A percentile compares a stretch with the other conserved stretches of the same genome.
phyloP scores from a whole-genome alignment of 495 filamentous ascomycete genomes.

The Hypoxylon trugodes region DNA sequence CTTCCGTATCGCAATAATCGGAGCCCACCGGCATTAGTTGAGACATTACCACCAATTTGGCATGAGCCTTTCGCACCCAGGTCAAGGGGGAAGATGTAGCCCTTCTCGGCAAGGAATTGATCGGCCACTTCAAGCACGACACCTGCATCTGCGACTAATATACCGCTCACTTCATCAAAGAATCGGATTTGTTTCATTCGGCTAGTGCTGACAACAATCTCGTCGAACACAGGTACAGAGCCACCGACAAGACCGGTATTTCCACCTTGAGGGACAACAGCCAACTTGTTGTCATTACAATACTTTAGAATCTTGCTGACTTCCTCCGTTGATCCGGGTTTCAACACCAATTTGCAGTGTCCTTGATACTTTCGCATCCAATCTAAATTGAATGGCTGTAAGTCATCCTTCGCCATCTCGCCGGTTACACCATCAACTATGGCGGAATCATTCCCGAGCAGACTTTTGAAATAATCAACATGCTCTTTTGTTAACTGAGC shows the following conservation, averaged over 20 bases:
- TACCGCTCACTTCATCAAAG: conserved; percentile 92
- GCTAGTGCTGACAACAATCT: conserved; percentile 90
- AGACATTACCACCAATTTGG: conserved; percentile 97
- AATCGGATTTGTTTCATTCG: conserved; percentile 89
- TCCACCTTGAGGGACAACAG: conserved; percentile 97
- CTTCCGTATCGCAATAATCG: conserved; percentile 91
- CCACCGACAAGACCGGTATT: conserved; percentile 96
- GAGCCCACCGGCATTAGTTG: conserved; percentile 93
- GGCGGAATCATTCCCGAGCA: conserved; percentile 80
- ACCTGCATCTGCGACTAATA: conserved; percentile 88
- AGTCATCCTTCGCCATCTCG: conserved; percentile 73
- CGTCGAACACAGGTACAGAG: conserved; percentile 94
- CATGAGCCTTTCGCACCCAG: conserved; percentile 97
- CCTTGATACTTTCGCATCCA: conserved; percentile 99
- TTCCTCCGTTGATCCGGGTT: conserved; percentile 81
- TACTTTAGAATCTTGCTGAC: conserved; percentile 88
- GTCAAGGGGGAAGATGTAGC: conserved; percentile 92
- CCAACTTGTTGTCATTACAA: conserved; percentile 89
- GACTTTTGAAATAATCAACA: conserved; percentile 77
- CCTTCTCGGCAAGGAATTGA: conserved; percentile 77
- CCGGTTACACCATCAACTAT: conserved; percentile 81
- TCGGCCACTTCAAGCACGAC: conserved; percentile 90
- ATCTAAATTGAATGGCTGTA: conserved; percentile 93
- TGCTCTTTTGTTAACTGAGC: conserved; percentile 74
- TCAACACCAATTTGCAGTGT: conserved; percentile 85